A percentile compares a stretch with the other conserved stretches of the same genome.
These are phyloP conservation scores for Kregervanrija delftensis DNA, from an alignment of 805 yeast genomes.

Conservation along the genomic window DNA sequence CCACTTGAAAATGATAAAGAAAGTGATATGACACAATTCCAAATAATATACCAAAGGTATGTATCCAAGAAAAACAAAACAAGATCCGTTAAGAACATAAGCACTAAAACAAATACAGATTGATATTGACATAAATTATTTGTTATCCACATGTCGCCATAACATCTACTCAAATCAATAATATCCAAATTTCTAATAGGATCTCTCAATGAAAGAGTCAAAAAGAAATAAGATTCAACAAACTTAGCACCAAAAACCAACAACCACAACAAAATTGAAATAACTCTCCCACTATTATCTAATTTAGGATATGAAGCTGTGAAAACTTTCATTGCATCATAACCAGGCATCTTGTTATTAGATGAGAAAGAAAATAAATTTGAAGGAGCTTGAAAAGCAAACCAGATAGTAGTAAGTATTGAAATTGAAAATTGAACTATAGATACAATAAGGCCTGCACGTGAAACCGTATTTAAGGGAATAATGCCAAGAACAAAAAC, in stretches of 20 bases:
- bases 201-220: slow-evolving; percentile 46
- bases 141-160: slow-evolving; percentile 36
- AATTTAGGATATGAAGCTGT: slow-evolving; percentile 38
- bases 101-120: slow-evolving; percentile 32
- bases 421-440: slow-evolving; percentile 37
- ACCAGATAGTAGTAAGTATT: slow-evolving; percentile 34
- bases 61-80: slow-evolving; percentile 49
- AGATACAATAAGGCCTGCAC: slow-evolving; percentile 32
- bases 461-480: slow-evolving; percentile 31
- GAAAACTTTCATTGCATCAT: slow-evolving; percentile 33
- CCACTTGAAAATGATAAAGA: slow-evolving; percentile 45
- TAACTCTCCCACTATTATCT: slow-evolving; percentile 29
- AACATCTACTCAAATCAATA: slow-evolving; percentile 37
- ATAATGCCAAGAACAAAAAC: slow-evolving; percentile 32
- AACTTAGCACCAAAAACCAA: slow-evolving; percentile 43
- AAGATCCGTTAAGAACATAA: slow-evolving; percentile 39
- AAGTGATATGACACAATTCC: slow-evolving; percentile 46
- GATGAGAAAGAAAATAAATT: slow-evolving; percentile 23
- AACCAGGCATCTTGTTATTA: slow-evolving; percentile 18
- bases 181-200: slow-evolving; percentile 42
- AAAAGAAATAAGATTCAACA: slow-evolving; percentile 45
- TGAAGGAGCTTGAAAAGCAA: slow-evolving; percentile 34
- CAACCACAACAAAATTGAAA: slow-evolving; percentile 42
- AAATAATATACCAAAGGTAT: slow-evolving; percentile 50
- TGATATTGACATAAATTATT: slow-evolving; percentile 37